phyloP scores from a whole-genome alignment of 768 basidiomycete species.

The Clathrus columnatus region DNA sequence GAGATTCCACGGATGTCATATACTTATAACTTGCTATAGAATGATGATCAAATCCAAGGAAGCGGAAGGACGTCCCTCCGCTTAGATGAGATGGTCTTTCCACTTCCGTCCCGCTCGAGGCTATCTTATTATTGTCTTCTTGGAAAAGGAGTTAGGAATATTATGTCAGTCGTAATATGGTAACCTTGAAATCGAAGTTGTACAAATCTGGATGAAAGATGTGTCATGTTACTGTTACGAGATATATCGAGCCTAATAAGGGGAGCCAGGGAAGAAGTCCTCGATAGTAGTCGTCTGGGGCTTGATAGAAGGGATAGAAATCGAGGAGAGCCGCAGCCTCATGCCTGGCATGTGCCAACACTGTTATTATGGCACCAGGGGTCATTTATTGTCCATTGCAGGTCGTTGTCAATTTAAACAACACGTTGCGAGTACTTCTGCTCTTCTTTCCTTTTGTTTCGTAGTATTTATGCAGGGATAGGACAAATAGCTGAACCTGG shows the following conservation, averaged over 20 bases:
- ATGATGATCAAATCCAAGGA: neutral
- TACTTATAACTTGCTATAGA: neutral
- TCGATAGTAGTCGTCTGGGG: no score
- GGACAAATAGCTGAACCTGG: no score
- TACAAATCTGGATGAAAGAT: no score
- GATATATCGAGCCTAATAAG: no score
- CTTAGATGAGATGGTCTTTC: neutral
- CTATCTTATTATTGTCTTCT: no score
- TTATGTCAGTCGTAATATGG: no score
- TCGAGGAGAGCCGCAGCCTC: neutral
- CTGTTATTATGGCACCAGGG: neutral
- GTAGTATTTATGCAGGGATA: no score
- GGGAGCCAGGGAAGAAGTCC: no score
- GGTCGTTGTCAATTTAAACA: neutral
- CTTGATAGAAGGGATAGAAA: neutral
- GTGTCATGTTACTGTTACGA: no score
- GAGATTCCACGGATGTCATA: neutral
- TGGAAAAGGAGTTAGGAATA: no score
- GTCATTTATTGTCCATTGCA: neutral
- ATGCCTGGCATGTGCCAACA: neutral
- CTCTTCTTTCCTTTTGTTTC: neutral
- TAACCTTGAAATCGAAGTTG: no score
- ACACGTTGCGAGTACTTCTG: neutral
- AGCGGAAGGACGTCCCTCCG: neutral
- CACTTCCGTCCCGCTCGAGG: no score